Percentiles rank a stretch among this genome's conserved stretches.
Evolutionary conservation across 306 rosid genomes (phyloP).

Genomic region (Cicer yamashitae): DNA sequence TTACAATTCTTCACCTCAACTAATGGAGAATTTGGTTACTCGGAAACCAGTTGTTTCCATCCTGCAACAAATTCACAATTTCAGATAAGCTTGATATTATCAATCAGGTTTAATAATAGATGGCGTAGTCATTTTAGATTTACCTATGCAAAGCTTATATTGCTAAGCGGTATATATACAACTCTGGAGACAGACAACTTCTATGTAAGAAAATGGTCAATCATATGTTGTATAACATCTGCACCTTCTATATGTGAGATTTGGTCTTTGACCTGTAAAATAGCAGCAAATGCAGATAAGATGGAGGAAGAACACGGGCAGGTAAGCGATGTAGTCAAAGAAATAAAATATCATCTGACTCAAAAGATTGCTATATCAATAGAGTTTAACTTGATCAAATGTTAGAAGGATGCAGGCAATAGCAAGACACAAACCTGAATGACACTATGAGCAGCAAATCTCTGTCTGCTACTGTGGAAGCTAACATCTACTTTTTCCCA

Average conservation of each 20-base stretch:
- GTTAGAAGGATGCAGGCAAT: neutral
- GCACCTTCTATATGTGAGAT: slow-evolving; percentile 83
- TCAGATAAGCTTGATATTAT: slow-evolving; percentile 25
- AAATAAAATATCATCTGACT: slow-evolving; percentile 6
- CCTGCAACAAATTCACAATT: slow-evolving; percentile 47
- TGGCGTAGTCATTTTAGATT: neutral
- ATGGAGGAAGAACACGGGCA: neutral
- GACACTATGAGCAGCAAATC: slow-evolving; percentile 95
- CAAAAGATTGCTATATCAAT: neutral
- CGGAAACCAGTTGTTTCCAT: slow-evolving; percentile 34
- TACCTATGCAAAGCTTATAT: slow-evolving; percentile 42
- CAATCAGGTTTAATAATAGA: slow-evolving; percentile 21
- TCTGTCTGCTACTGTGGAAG: slow-evolving; percentile 73
- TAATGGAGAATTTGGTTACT: slow-evolving; percentile 20
- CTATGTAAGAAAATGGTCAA: slow-evolving; percentile 77
- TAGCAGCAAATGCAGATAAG: neutral
- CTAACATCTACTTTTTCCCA: slow-evolving; percentile 99
- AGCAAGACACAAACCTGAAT: slow-evolving; percentile 71
- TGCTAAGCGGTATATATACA: neutral
- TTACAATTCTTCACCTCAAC: slow-evolving; percentile 44
- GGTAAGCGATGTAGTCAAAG: slow-evolving; percentile 22
- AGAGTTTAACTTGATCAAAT: neutral
- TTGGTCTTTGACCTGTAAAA: slow-evolving; percentile 80
- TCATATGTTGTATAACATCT: slow-evolving; percentile 89
- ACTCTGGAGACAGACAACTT: slow-evolving; percentile 1